Evolutionary conservation across 768 basidiomycete genomes (phyloP).

Genomic region (Pisolithus albus): DNA sequence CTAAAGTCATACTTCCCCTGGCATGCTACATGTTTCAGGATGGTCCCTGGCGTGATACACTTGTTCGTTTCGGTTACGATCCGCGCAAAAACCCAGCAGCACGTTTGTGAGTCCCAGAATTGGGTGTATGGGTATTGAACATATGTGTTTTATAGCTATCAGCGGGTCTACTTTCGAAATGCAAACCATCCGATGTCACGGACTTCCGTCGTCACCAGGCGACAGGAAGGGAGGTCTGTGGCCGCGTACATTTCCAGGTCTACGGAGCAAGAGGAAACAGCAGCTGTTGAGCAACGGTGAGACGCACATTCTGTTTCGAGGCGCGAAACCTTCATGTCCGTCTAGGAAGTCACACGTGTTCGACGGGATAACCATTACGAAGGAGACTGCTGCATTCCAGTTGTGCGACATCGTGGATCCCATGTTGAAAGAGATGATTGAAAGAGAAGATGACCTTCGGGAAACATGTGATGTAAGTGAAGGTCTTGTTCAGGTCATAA

Average conservation of each 20-base stretch:
- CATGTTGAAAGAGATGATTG: conserved; percentile 76
- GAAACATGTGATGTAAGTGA: conserved; percentile 67
- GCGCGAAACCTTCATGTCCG: neutral
- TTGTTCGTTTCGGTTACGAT: conserved; percentile 84
- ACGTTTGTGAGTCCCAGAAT: conserved; percentile 54
- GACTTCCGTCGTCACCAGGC: conserved; percentile 66
- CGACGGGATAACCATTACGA: conserved; percentile 72
- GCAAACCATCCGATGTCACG: conserved; percentile 73
- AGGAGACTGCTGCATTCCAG: conserved; percentile 90
- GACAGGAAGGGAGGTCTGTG: conserved; percentile 39
- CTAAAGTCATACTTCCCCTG: conserved; percentile 73
- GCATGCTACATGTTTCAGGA: conserved; percentile 88
- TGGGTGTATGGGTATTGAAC: neutral
- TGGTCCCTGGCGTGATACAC: conserved; percentile 89
- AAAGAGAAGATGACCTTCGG: conserved; percentile 59
- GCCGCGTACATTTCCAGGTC: conserved; percentile 23
- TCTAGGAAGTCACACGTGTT: conserved; percentile 77
- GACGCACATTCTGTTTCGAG: neutral
- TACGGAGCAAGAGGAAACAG: conserved; percentile 27
- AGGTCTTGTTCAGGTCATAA: neutral
- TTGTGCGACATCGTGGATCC: conserved; percentile 88
- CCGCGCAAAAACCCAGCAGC: conserved; percentile 69
- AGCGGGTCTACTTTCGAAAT: conserved; percentile 87
- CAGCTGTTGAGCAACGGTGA: conserved; percentile 28
- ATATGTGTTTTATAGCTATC: conserved; percentile 56